Conservation (phyloP, 495 filamentous ascomycete species). For the Coniosporium apollinis region DNA sequence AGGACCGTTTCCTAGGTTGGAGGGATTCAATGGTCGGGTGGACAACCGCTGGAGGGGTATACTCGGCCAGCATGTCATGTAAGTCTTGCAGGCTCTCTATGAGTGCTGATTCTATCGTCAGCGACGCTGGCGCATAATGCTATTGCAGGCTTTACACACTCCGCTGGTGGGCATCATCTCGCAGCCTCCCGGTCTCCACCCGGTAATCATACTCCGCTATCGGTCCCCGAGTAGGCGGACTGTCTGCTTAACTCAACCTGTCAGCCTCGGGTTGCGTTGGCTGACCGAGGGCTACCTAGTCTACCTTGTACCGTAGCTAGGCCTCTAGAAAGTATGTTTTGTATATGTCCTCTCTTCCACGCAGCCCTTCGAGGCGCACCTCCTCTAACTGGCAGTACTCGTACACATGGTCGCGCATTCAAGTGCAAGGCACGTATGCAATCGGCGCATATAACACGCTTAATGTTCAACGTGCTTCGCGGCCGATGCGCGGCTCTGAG, state of each 20-base stretch:
- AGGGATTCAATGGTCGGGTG: slow-evolving; percentile 64
- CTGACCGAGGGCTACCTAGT: no score
- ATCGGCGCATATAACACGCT: neutral
- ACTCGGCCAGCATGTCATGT: slow-evolving; percentile 63
- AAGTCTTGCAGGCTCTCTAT: slow-evolving; percentile 78
- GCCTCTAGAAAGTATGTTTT: no score
- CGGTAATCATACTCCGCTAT: slow-evolving; percentile 73
- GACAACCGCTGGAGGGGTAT: slow-evolving; percentile 52
- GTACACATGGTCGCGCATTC: no score
- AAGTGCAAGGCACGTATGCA: no score
- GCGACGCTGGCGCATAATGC: neutral
- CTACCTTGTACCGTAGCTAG: no score
- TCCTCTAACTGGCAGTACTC: no score
- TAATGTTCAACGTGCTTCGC: neutral
- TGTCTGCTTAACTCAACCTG: no score
- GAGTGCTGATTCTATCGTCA: slow-evolving; percentile 39
- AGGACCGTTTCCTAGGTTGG: slow-evolving; percentile 39
- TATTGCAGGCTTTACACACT: slow-evolving; percentile 31
- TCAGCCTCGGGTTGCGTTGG: no score
- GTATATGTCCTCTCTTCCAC: no score
- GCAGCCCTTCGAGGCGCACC: no score
- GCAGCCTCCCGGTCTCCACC: slow-evolving; percentile 50
- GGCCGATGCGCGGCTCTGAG: neutral
- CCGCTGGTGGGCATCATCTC: slow-evolving; percentile 83
- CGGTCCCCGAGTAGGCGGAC: no score